Percentiles rank a stretch among this genome's conserved stretches.
Evolutionary conservation across 164 flowering plant genomes (phyloP).

Genomic region (Amborella trichopoda): DNA sequence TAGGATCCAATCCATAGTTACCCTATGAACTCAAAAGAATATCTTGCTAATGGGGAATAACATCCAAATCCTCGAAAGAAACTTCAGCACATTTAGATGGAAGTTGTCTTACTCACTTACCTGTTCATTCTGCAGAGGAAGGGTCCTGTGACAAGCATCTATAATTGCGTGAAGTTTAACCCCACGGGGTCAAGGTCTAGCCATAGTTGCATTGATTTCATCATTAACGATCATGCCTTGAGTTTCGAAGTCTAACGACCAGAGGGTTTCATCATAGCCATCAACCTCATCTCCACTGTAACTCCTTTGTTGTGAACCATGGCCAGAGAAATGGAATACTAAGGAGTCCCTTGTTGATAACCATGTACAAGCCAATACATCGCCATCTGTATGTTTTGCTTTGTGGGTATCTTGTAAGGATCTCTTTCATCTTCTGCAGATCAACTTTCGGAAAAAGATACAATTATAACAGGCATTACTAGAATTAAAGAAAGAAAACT

Average conservation of each 20-base stretch:
- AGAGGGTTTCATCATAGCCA: slow-evolving; percentile 69
- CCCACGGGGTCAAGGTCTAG: slow-evolving; percentile 52
- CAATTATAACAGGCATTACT: neutral
- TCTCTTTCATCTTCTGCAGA: slow-evolving; percentile 51
- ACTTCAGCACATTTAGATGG: too few relatives aligned
- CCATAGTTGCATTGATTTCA: slow-evolving; percentile 57
- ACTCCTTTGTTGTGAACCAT: slow-evolving; percentile 47
- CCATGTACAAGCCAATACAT: slow-evolving; percentile 63
- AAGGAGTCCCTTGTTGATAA: slow-evolving; percentile 64
- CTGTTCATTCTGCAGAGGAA: slow-evolving; percentile 56
- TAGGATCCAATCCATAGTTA: too few relatives aligned
- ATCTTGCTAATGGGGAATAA: too few relatives aligned
- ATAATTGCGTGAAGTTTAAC: slow-evolving; percentile 66
- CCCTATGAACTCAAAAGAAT: too few relatives aligned
- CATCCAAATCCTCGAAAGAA: too few relatives aligned
- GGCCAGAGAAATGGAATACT: slow-evolving; percentile 62
- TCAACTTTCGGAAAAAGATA: neutral
- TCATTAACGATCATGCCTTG: slow-evolving; percentile 61
- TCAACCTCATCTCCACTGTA: slow-evolving; percentile 52
- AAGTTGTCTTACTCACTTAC: slow-evolving; percentile 12
- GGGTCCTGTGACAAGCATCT: slow-evolving; percentile 66
- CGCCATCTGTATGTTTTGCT: slow-evolving; percentile 50
- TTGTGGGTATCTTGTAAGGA: slow-evolving; percentile 44
- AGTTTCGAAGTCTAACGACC: slow-evolving; percentile 53
- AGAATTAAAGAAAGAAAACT: too few relatives aligned